A percentile compares a stretch with the other conserved stretches of the same genome.
Conservation (phyloP, 2,329 filamentous ascomycete genomes). For the Zasmidium cellare region DNA sequence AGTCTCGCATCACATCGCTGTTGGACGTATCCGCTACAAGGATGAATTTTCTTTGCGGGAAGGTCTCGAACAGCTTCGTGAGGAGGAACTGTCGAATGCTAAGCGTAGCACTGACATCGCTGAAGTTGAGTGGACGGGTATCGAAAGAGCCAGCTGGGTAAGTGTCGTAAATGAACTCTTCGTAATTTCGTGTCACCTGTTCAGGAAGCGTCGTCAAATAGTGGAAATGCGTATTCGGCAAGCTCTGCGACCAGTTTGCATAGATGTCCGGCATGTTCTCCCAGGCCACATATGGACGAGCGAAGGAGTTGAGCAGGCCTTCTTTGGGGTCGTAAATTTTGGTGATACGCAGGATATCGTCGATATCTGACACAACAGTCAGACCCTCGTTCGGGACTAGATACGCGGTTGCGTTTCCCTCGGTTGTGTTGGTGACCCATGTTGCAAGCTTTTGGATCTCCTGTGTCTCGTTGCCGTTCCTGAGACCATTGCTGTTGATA, state of each 20-base stretch:
- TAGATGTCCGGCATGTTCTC: constrained; percentile 80
- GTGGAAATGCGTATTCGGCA: constrained; percentile 73
- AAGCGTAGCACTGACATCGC: constrained; percentile 70
- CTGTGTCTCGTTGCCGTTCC: constrained; percentile 64
- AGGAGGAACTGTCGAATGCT: constrained; percentile 70
- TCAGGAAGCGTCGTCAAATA: constrained; percentile 80
- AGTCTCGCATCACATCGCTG: constrained; percentile 69
- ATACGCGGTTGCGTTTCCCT: constrained; percentile 74
- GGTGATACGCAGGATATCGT: constrained; percentile 77
- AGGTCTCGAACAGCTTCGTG: constrained; percentile 71
- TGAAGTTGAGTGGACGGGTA: constrained; percentile 76
- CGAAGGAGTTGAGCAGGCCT: constrained; percentile 75
- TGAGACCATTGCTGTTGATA: constrained; percentile 61
- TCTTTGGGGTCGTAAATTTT: constrained; percentile 77
- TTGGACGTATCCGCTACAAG: constrained; percentile 76
- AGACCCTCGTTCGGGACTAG: constrained; percentile 69
- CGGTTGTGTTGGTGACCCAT: constrained; percentile 62
- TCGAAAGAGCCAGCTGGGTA: constrained; percentile 79
- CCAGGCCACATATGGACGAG: constrained; percentile 69
- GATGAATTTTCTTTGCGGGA: constrained; percentile 72
- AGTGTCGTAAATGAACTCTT: constrained; percentile 75
- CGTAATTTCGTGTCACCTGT: constrained; percentile 74
- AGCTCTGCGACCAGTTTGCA: constrained; percentile 68
- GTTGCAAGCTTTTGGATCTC: constrained; percentile 68
- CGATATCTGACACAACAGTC: constrained; percentile 75